phyloP scores from a whole-genome alignment of 2,329 filamentous ascomycete species.

The Calonectria fujianensis region DNA sequence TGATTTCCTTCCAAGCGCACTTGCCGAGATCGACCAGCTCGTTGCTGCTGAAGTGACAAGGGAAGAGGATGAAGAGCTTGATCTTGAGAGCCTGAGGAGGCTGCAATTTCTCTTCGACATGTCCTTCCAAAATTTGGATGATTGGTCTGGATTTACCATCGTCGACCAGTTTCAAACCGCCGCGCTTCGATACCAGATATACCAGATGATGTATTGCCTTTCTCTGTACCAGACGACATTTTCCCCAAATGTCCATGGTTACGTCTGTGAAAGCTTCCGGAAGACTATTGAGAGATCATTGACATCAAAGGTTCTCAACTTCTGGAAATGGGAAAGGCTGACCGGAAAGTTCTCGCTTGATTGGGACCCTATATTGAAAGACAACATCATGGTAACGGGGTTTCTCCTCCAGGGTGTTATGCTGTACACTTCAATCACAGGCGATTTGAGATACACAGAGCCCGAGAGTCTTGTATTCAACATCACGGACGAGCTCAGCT shows the following conservation, averaged over 20 bases:
- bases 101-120: background rate
- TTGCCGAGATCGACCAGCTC: background rate
- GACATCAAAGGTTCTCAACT: background rate
- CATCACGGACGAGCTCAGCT: background rate
- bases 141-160: background rate
- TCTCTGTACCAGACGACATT: background rate
- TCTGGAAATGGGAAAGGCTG: background rate
- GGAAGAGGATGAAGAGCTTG: background rate
- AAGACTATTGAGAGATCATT: background rate
- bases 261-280: background rate
- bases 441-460: background rate
- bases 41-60: background rate
- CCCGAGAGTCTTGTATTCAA: background rate
- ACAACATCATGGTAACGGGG: background rate
- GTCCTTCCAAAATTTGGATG: background rate
- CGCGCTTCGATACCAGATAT: background rate
- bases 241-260: background rate
- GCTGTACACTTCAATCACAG: background rate
- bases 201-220: background rate
- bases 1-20: background rate
- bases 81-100: background rate
- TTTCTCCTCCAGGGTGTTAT: background rate
- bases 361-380: background rate
- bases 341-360: background rate
- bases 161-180: background rate